Conservation (phyloP, 495 filamentous ascomycete genomes). For the Letharia columbiana region DNA sequence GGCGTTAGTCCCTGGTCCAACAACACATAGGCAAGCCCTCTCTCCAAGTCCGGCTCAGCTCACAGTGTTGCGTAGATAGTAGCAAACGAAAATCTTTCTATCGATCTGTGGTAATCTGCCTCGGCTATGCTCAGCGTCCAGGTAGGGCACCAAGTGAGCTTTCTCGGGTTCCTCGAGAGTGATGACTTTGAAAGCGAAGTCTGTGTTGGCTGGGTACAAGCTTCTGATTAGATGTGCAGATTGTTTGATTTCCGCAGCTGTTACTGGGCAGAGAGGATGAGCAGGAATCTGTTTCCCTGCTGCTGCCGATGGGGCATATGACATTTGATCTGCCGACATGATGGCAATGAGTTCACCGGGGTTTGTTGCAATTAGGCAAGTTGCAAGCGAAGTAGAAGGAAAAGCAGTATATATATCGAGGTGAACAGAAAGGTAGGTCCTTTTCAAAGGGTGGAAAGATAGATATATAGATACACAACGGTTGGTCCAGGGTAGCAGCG, state of each 20-base stretch:
- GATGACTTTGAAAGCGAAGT: constrained; percentile 54
- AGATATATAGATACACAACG: too few species aligned
- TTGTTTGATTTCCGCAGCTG: constrained; percentile 24
- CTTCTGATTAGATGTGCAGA: constrained; percentile 24
- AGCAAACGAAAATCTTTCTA: constrained; percentile 48
- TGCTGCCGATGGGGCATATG: constrained; percentile 14
- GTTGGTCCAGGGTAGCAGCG: too few species aligned
- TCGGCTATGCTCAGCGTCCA: constrained; percentile 41
- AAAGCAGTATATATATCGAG: not conserved
- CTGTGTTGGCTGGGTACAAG: constrained; percentile 22
- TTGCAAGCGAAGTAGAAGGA: not conserved
- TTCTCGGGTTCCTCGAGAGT: constrained; percentile 61
- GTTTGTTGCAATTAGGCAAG: not conserved
- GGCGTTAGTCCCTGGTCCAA: not conserved
- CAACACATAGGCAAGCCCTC: not conserved
- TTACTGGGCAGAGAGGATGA: constrained; percentile 29
- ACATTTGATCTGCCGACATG: constrained; percentile 22
- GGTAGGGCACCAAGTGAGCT: constrained; percentile 44
- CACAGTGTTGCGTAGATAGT: constrained; percentile 57
- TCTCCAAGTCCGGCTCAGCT: constrained; percentile 19
- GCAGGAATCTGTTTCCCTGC: constrained; percentile 15
- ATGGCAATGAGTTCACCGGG: constrained; percentile 1
- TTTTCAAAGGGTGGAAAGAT: not conserved
- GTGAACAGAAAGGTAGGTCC: not conserved
- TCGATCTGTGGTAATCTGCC: constrained; percentile 33